phyloP scores from a whole-genome alignment of 108 stramenopile species.

The Stephanodiscus minutulus region DNA sequence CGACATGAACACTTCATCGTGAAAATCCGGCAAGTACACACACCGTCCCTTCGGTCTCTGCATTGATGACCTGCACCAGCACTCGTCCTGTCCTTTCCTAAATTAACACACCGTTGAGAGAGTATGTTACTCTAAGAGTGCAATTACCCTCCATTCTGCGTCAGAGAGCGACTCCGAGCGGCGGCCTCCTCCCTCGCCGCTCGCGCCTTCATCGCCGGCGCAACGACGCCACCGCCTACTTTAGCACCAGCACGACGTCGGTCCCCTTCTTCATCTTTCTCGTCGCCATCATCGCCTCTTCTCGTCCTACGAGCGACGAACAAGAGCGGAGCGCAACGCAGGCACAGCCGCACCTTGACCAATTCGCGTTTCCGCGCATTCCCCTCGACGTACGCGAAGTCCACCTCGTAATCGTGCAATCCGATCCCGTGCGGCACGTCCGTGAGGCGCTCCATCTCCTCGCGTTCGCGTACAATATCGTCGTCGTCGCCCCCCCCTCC shows the following conservation, averaged over 20 bases:
- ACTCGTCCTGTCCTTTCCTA: too few relatives aligned
- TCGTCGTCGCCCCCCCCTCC: not conserved
- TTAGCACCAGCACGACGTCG: not conserved
- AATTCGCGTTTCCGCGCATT: slow-evolving; percentile 58
- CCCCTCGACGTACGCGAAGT: slow-evolving; percentile 68
- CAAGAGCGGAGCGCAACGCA: slow-evolving; percentile 63
- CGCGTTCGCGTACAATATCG: slow-evolving; percentile 2
- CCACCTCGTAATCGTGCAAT: slow-evolving; percentile 65
- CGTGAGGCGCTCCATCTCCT: slow-evolving; percentile 37
- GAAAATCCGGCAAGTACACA: too few relatives aligned
- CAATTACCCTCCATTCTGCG: too few relatives aligned
- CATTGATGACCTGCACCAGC: too few relatives aligned
- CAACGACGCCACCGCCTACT: not conserved
- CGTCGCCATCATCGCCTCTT: too few relatives aligned
- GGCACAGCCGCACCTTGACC: slow-evolving; percentile 70
- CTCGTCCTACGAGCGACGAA: slow-evolving; percentile 18
- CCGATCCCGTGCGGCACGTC: slow-evolving; percentile 40
- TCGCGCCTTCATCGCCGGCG: slow-evolving; percentile 12
- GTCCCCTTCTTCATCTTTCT: not conserved
- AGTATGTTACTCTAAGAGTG: too few relatives aligned
- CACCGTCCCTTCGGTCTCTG: too few relatives aligned
- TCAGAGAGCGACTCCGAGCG: not conserved
- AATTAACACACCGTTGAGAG: too few relatives aligned
- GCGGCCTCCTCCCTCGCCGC: slow-evolving; percentile 1
- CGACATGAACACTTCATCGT: too few relatives aligned